Base-by-base conservation (phyloP, 2,329 filamentous ascomycete species). In the Apiospora rasikravindrae region DNA sequence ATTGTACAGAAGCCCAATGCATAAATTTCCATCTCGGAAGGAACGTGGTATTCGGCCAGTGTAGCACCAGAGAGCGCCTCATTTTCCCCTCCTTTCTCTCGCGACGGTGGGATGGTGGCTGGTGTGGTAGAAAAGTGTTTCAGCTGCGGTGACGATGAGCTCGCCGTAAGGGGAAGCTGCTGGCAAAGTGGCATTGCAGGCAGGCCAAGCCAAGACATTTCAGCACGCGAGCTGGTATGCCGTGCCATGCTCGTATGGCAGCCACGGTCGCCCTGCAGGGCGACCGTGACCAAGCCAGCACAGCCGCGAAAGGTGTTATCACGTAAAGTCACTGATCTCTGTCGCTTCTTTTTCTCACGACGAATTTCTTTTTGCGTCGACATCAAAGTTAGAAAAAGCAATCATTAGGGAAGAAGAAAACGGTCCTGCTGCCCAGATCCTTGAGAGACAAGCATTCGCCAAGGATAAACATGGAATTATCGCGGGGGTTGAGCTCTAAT, bases 111-210 rank as follows among this genome's bases (percentile, higher is more conserved):
- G 8, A 22, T 57, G 44, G 16, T 42, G 40, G 44, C 4, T 45
- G 44, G 44, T 45, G 57, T 64, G 57, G 57, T 40, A 64, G 57
- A 40, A 64, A 7, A n/a, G 24, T 8, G 57, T 64, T 40, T 64
- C 57, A 64, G 29, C 57, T 64, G 57, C 57, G 57, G 57, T 64
- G 57, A 37, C 40, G 33, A 64, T 13, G 57, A 33, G 33, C 3
- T 64, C 22, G 10, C 57, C 57, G 40, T 22, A 64, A 64, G 57
- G 57, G 57, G 57, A 64, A 64, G 57, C 57, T 64, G 33, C 57
- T n/a, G 10, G 57, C 57, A 64, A n/a, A n/a, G 57, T 24, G 29
- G 57, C 8, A 64, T 64, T 64, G 57, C 22, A 64, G 57, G 24
- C 26, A 16, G 19, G 19, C 53, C 26, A 53, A 37, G 53, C 19